phyloP scores from a whole-genome alignment of 768 basidiomycete genomes.

The Suillus subalutaceus region DNA sequence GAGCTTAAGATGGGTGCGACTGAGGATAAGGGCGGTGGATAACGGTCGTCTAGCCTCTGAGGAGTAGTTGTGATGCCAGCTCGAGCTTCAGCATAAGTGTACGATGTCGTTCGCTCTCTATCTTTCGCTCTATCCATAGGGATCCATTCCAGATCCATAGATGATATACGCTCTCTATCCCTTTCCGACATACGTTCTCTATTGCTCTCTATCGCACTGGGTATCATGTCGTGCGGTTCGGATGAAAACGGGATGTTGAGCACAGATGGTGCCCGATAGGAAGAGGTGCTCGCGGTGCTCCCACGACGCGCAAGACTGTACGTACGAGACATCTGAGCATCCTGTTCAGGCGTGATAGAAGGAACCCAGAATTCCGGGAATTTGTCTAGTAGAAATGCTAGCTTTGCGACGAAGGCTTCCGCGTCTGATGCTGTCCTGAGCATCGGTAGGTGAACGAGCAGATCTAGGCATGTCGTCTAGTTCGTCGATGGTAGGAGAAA shows the following conservation, averaged over 20 bases:
- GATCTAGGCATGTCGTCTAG: conserved; percentile 28
- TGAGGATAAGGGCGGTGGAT: conserved; percentile 13
- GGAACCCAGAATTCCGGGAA: conserved; percentile 56
- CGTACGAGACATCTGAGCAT: conserved; percentile 42
- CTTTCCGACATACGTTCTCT: conserved; percentile 23
- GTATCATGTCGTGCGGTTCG: conserved; percentile 21
- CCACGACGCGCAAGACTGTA: conserved; percentile 47
- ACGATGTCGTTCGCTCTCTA: conserved; percentile 19
- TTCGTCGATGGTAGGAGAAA: conserved; percentile 29
- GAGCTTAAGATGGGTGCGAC: conserved; percentile 21
- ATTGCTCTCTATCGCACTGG: conserved; percentile 28
- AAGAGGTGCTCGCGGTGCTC: conserved; percentile 55
- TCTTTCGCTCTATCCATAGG: conserved; percentile 28
- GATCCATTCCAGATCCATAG: conserved; percentile 32
- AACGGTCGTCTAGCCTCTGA: conserved; percentile 24
- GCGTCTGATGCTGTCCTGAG: conserved; percentile 25
- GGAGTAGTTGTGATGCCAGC: neutral
- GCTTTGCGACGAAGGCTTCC: conserved; percentile 36
- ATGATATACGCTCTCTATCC: conserved; percentile 29
- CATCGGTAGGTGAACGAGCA: conserved; percentile 24
- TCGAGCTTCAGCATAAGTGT: conserved; percentile 28
- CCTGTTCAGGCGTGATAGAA: conserved; percentile 47
- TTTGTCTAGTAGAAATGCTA: conserved; percentile 36
- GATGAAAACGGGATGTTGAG: conserved; percentile 42
- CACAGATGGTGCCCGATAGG: conserved; percentile 44